Conservation (phyloP, 257 asterid genomes). For the Forsythia viridissima region DNA sequence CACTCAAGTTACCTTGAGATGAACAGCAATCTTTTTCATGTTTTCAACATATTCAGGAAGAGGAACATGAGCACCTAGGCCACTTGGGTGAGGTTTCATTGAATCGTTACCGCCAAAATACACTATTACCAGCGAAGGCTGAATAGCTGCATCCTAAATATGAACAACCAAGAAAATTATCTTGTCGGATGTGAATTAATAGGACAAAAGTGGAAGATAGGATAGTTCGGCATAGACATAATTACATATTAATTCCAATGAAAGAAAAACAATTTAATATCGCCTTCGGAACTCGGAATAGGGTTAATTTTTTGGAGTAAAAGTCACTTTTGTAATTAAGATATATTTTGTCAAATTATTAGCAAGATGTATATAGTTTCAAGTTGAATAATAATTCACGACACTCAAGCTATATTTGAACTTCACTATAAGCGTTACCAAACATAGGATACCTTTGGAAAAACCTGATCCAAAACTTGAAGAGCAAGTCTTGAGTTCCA, state of each 20-base stretch:
- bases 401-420: background rate
- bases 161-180: background rate
- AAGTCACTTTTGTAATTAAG: background rate
- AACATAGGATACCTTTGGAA: constrained; percentile 63
- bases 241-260: background rate
- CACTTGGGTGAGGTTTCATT: constrained; percentile 63
- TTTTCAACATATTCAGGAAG: constrained; percentile 74
- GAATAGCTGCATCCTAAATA: constrained; percentile 60
- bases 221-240: background rate
- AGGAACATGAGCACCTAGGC: constrained; percentile 79
- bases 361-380: background rate
- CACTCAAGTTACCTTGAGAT: constrained; percentile 45
- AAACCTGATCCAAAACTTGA: constrained; percentile 57
- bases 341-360: background rate
- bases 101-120: constrained; percentile 95
- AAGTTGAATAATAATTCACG: constrained; percentile 1
- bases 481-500: constrained; percentile 87
- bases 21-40: constrained; percentile 69
- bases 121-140: constrained; percentile 74
- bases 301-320: background rate
- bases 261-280: background rate
- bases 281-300: background rate
- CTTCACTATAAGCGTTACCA: background rate
- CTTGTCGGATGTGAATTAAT: background rate
- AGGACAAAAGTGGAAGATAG: background rate